These are phyloP conservation scores for Solanum gandarillasii DNA, from an alignment of 257 asterid species.

Conservation along the genomic window DNA sequence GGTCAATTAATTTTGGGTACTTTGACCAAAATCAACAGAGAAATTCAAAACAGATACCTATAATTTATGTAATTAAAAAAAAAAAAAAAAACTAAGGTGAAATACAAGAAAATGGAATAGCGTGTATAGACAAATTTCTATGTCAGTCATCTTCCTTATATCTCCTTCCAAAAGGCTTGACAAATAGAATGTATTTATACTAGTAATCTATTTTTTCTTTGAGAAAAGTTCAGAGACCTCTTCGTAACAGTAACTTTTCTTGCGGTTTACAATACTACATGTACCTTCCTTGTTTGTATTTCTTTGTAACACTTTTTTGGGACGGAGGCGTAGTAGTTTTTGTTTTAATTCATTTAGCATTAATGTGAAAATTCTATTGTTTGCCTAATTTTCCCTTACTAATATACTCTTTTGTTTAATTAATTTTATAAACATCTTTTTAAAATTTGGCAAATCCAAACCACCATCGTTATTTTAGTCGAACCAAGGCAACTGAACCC, in stretches of 20 bases:
- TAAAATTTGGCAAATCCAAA: neutral
- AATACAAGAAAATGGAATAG: neutral
- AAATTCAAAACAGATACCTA: neutral
- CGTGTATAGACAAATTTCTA: neutral
- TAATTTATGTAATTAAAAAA: neutral
- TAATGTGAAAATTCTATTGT: neutral
- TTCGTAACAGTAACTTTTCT: neutral
- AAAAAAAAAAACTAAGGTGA: neutral
- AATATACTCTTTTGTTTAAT: neutral
- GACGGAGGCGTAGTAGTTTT: neutral
- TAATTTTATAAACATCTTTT: neutral
- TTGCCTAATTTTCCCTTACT: neutral
- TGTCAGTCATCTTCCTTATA: neutral
- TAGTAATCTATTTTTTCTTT: neutral
- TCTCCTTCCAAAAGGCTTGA: neutral
- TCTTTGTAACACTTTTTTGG: neutral
- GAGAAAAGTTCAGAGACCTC: neutral
- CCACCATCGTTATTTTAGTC: neutral
- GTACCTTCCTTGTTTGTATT: neutral
- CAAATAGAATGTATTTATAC: neutral
- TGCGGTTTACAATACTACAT: neutral
- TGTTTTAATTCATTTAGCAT: neutral
- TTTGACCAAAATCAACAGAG: neutral
- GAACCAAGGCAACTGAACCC: neutral
- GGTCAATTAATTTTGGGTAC: neutral